phyloP scores from a whole-genome alignment of 225 moss, liverwort and hornwort genomes.

The Neckera pumila region DNA sequence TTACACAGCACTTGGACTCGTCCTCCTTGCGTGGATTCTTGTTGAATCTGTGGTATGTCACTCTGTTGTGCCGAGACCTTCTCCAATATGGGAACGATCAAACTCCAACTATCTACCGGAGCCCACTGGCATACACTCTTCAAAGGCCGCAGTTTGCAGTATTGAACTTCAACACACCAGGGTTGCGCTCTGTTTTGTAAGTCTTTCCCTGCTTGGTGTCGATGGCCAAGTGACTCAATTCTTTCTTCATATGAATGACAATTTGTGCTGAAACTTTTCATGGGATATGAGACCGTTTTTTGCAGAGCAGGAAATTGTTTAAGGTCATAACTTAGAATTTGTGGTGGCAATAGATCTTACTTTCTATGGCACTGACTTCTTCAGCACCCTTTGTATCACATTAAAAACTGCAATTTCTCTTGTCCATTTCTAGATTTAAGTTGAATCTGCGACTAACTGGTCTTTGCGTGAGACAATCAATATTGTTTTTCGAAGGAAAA shows the following conservation, averaged over 20 bases:
- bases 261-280: not conserved
- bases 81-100: constrained; percentile 33
- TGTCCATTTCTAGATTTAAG: not conserved
- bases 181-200: constrained; percentile 91
- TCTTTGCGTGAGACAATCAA: not conserved
- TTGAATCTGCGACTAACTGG: not conserved
- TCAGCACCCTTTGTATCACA: not conserved
- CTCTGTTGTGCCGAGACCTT: constrained; percentile 39
- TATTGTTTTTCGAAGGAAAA: not conserved
- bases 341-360: not conserved
- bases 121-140: constrained; percentile 18
- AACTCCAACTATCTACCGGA: constrained; percentile 31
- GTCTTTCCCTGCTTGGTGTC: constrained; percentile 8
- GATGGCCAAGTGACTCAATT: not conserved
- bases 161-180: constrained; percentile 74
- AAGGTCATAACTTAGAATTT: not conserved
- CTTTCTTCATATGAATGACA: not conserved
- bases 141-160: constrained; percentile 7
- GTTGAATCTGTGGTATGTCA: constrained; percentile 76
- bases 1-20: constrained; percentile 69
- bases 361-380: not conserved
- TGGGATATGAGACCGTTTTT: not conserved
- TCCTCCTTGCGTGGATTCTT: constrained; percentile 81
- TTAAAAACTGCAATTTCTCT: not conserved
- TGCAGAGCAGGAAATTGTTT: not conserved